These are phyloP conservation scores for Naumovozyma baii DNA, from an alignment of 805 yeast genomes.

Conservation along the genomic window DNA sequence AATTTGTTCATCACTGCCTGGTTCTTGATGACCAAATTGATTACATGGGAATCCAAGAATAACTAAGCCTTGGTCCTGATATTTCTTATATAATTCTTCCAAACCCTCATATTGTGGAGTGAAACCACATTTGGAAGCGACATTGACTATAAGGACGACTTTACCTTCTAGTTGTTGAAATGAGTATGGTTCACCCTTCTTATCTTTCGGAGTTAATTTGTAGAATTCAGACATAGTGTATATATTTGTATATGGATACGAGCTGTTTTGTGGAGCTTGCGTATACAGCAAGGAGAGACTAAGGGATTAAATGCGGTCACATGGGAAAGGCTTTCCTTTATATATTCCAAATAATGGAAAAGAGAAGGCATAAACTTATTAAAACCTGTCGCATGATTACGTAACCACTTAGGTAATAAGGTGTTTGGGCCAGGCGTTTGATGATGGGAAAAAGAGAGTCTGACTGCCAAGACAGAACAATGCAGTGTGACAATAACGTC, in stretches of 20 bases:
- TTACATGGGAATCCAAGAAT: slow-evolving; percentile 86
- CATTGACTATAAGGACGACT: slow-evolving; percentile 77
- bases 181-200: slow-evolving; percentile 47
- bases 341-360: too few relatives aligned
- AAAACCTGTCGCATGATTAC: too few relatives aligned
- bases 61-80: slow-evolving; percentile 50
- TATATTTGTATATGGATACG: not conserved
- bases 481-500: too few relatives aligned
- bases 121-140: slow-evolving; percentile 78
- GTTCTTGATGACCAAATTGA: slow-evolving; percentile 79
- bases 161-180: slow-evolving; percentile 61
- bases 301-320: too few relatives aligned
- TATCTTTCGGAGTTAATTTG: slow-evolving; percentile 52
- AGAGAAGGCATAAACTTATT: too few relatives aligned
- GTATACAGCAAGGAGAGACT: too few relatives aligned
- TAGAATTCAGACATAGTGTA: slow-evolving; percentile 44
- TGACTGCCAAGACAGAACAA: too few relatives aligned
- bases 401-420: too few relatives aligned
- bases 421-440: too few relatives aligned
- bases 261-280: too few relatives aligned
- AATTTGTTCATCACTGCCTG: slow-evolving; percentile 60
- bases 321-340: too few relatives aligned
- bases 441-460: too few relatives aligned
- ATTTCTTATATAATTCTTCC: slow-evolving; percentile 57
- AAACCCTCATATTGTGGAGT: slow-evolving; percentile 71